phyloP scores from a whole-genome alignment of 176 grass and related monocot species.

The Pharus latifolius region DNA sequence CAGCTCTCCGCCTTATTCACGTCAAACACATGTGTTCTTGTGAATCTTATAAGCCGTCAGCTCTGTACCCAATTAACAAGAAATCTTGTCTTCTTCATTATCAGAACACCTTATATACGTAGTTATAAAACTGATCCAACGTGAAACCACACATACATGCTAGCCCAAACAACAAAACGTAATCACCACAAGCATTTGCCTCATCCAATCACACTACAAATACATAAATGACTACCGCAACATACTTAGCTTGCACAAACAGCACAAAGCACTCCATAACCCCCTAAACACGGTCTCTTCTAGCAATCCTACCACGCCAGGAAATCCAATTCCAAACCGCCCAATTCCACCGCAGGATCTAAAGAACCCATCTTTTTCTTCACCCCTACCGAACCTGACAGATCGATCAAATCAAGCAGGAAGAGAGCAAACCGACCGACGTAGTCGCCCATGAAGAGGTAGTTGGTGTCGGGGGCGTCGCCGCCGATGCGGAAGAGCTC shows the following conservation, averaged over 20 bases:
- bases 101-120: not conserved
- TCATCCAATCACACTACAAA: not conserved
- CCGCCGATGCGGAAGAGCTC: slow-evolving; percentile 98
- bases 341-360: not conserved
- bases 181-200: not conserved
- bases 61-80: not conserved
- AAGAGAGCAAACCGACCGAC: slow-evolving; percentile 38
- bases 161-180: not conserved
- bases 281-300: not conserved
- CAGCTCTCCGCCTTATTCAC: not conserved
- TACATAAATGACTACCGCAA: not conserved
- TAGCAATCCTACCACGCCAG: not conserved
- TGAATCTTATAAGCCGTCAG: no score
- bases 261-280: not conserved
- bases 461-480: slow-evolving; percentile 92
- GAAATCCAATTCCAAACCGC: not conserved
- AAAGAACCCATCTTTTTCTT: not conserved
- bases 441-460: slow-evolving; percentile 99
- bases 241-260: not conserved
- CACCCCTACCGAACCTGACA: not conserved
- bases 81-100: not conserved
- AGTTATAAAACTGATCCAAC: not conserved
- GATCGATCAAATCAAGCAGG: slow-evolving; percentile 6
- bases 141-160: not conserved
- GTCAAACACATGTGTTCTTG: not conserved